Base-by-base conservation (phyloP, 2,329 filamentous ascomycete species). In the Trichoderma citrinoviride region DNA sequence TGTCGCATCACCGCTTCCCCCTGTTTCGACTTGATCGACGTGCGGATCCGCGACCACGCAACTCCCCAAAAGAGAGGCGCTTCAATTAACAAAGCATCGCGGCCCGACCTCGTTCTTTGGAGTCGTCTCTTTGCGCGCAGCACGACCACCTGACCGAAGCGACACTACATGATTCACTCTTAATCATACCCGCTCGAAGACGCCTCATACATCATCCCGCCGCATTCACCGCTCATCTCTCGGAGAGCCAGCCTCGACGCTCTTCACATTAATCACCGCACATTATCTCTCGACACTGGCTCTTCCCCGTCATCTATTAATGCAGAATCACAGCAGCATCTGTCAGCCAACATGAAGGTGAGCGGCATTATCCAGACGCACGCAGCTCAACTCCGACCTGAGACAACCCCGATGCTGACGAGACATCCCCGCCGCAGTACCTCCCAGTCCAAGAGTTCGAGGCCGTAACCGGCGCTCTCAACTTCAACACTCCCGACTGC, bases 401-500 rank as follows among this genome's bases (percentile, higher is more conserved):
- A 50, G 37, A 54, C 43, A 46, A 64, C 41, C 27, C 40, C 17
- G 54, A 37, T 54, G 54, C 72, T 74, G 63, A 74, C 68, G 50
- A 54, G 33, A 23, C 52, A 58, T 65, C 33, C 43, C 15, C 52
- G 33, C 37, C 40, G 8, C 67, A 99, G 94, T 99, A 96, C 78
- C 84, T 99, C 73, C 93, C 94, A 67, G 86, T 97, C 68, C 89
- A 88, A 77, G 91, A 96, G 70, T 93, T 98, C 75, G 93, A 98
- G 77, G 88, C 90, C 77, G 91, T 98, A 70, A 94, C 93, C 67
- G 90, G 90, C 79, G 91, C 94, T 68, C 87, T 99, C 75, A 98
- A 97, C 76, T 98, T 98, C 82, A 92, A 95, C 73, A 97, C 94
- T 1, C 87, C 91, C 58, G 94, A 98, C 76, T 93, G 92, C 75